A percentile compares a stretch with the other conserved stretches of the same genome.
Evolutionary conservation across 495 filamentous ascomycete species (phyloP).

Genomic region (Beverwykella pulmonaria): DNA sequence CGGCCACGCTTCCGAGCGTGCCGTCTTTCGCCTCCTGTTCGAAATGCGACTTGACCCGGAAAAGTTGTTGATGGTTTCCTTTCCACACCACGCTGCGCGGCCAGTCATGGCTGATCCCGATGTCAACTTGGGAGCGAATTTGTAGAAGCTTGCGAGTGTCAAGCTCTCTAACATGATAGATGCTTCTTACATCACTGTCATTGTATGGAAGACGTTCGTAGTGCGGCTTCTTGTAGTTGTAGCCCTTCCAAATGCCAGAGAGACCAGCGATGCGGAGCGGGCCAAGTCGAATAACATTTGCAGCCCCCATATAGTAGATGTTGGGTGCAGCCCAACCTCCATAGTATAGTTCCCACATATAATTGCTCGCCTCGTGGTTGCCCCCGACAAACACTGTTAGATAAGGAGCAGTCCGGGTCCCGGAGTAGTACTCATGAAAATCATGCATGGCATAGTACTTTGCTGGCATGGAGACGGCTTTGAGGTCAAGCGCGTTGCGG

Average conservation of each 20-base stretch:
- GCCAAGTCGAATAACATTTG: constrained; percentile 81
- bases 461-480: constrained; percentile 78
- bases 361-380: constrained; percentile 89
- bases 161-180: constrained; percentile 89
- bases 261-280: constrained; percentile 85
- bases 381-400: constrained; percentile 90
- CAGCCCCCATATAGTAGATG: constrained; percentile 94
- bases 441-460: constrained; percentile 86
- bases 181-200: constrained; percentile 66
- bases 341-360: constrained; percentile 89
- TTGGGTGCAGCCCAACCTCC: constrained; percentile 96
- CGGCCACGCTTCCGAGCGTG: constrained; percentile 74
- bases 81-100: constrained; percentile 75
- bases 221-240: constrained; percentile 79
- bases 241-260: constrained; percentile 90
- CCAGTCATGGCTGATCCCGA: constrained; percentile 96
- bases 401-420: constrained; percentile 73
- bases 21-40: constrained; percentile 71
- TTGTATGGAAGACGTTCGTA: constrained; percentile 86
- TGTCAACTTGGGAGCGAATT: constrained; percentile 76
- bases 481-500: constrained; percentile 83
- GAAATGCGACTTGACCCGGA: constrained; percentile 71
- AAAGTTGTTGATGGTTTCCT: constrained; percentile 67
- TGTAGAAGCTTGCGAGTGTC: constrained; percentile 90
- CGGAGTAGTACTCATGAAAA: constrained; percentile 91